Percentiles rank a stretch among this genome's conserved stretches.
These are phyloP conservation scores for Hygrocybe coccinea DNA, from an alignment of 768 basidiomycete genomes.

Conservation along the genomic window DNA sequence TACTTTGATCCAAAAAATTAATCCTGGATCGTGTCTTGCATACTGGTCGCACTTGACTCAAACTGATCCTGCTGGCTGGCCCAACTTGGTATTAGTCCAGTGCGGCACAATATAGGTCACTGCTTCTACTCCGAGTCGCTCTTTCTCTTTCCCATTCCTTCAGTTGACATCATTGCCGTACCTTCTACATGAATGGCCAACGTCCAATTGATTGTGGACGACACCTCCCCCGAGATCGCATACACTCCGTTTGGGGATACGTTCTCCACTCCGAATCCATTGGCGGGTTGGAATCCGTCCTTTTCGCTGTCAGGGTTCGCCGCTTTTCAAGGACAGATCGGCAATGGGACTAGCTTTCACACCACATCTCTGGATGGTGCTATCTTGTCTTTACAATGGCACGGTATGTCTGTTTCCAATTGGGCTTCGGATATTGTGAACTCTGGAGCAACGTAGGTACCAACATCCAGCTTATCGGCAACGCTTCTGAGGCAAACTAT, in stretches of 20 bases:
- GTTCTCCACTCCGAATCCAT: slow-evolving; percentile 43
- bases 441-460: slow-evolving; percentile 44
- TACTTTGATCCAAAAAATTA: too few species aligned
- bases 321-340: slow-evolving; percentile 36
- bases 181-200: slow-evolving; percentile 28
- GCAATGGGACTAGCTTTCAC: slow-evolving; percentile 56
- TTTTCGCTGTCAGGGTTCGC: slow-evolving; percentile 50
- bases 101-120: neutral
- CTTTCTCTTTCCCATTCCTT: neutral
- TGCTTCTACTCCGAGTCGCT: neutral
- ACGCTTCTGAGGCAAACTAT: slow-evolving; percentile 42
- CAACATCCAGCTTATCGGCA: slow-evolving; percentile 57
- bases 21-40: too few species aligned
- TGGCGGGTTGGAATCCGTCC: slow-evolving; percentile 65
- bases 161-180: slow-evolving; percentile 10
- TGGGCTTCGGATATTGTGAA: neutral
- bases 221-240: slow-evolving; percentile 58
- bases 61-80: too few species aligned
- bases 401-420: slow-evolving; percentile 40
- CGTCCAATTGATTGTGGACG: slow-evolving; percentile 48
- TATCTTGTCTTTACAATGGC: slow-evolving; percentile 53
- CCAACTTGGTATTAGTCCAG: too few species aligned
- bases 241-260: slow-evolving; percentile 62
- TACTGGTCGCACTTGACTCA: too few species aligned
- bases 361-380: slow-evolving; percentile 59